A percentile compares a stretch with the other conserved stretches of the same genome.
Conservation (phyloP, 2,329 filamentous ascomycete genomes). For the Malbranchea cinnamomea region DNA sequence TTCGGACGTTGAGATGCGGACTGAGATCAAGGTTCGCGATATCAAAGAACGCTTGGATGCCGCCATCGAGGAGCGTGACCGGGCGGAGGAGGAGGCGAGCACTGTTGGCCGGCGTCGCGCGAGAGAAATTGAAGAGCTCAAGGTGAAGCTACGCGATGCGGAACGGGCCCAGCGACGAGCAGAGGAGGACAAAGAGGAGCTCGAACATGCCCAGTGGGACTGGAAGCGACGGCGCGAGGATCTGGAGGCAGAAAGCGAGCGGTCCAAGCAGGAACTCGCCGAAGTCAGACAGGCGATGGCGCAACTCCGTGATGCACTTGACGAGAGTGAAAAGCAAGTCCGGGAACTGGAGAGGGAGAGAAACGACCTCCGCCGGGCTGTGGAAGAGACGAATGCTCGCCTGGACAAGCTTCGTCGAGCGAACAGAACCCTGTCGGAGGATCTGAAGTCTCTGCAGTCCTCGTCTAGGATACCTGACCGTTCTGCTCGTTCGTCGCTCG, state of each 20-base stretch:
- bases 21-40: conserved; percentile 69
- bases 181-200: conserved; percentile 60
- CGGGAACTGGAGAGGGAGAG: conserved; percentile 74
- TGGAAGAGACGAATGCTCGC: conserved; percentile 63
- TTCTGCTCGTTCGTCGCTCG: conserved; percentile 44
- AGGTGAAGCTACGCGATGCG: conserved; percentile 60
- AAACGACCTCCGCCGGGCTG: conserved; percentile 53
- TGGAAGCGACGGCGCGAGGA: conserved; percentile 61
- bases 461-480: conserved; percentile 25
- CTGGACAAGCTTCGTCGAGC: conserved; percentile 67
- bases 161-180: conserved; percentile 62
- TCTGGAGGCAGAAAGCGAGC: conserved; percentile 54
- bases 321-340: conserved; percentile 74
- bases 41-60: conserved; percentile 80
- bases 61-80: conserved; percentile 84
- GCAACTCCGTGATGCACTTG: conserved; percentile 63
- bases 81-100: conserved; percentile 78
- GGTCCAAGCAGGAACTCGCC: conserved; percentile 54
- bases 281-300: conserved; percentile 65
- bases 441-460: conserved; percentile 30
- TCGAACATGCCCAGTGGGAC: conserved; percentile 58
- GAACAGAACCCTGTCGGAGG: conserved; percentile 45
- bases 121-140: conserved; percentile 76
- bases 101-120: conserved; percentile 60
- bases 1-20: conserved; percentile 68